Percentiles rank a stretch among this genome's conserved stretches.
These are phyloP conservation scores for Purpureocillium takamizusanense DNA, from an alignment of 2,329 filamentous ascomycete genomes.

Conservation along the genomic window DNA sequence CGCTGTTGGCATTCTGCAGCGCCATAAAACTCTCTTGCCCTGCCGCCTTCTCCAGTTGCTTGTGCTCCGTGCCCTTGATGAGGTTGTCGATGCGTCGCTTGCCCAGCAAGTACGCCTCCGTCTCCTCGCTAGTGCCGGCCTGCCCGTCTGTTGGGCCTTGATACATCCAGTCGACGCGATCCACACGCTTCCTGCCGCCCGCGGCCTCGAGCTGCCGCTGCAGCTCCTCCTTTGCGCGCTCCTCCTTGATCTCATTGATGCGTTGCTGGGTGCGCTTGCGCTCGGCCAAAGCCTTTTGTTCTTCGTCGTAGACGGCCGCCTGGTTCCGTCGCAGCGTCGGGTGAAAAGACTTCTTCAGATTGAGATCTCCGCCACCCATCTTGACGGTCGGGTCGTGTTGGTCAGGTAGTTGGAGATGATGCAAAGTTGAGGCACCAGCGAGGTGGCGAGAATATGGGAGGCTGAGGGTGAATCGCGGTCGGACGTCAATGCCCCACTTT, in stretches of 20 bases:
- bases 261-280: conserved; percentile 89
- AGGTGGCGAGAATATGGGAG: neutral
- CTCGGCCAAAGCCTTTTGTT: conserved; percentile 87
- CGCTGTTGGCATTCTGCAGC: conserved; percentile 59
- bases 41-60: conserved; percentile 70
- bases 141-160: conserved; percentile 73
- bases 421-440: neutral
- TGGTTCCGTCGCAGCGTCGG: conserved; percentile 87
- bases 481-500: no score
- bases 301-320: conserved; percentile 80
- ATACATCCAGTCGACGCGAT: conserved; percentile 98
- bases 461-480: neutral
- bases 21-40: conserved; percentile 52
- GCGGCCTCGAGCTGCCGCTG: conserved; percentile 83
- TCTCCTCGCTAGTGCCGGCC: conserved; percentile 73
- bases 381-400: conserved; percentile 25
- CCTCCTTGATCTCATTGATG: conserved; percentile 87
- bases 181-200: conserved; percentile 69
- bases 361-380: conserved; percentile 92
- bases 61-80: conserved; percentile 70
- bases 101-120: conserved; percentile 85
- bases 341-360: conserved; percentile 93
- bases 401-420: neutral
- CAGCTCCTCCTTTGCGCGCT: conserved; percentile 84
- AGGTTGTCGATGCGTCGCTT: conserved; percentile 83